phyloP scores from a whole-genome alignment of 2,329 filamentous ascomycete genomes.

The Aspergillus brasiliensis region DNA sequence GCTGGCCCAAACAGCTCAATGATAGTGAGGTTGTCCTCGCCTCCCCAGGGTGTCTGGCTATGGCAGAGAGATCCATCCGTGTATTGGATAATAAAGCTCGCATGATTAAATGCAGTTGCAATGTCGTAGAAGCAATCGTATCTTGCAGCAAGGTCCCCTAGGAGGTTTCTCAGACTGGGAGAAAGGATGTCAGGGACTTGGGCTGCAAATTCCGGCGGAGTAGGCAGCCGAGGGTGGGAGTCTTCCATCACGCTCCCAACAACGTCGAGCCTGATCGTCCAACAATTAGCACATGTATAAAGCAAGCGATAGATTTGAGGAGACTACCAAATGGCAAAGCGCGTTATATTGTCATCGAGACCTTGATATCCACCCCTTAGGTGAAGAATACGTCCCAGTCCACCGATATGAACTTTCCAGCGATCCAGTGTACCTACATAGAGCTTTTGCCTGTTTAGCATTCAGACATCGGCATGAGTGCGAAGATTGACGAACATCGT shows the following conservation, averaged over 20 bases:
- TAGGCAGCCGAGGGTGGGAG: neutral
- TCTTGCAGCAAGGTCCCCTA: neutral
- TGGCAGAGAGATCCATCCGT: neutral
- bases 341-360: slow-evolving; percentile 6
- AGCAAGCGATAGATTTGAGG: neutral
- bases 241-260: neutral
- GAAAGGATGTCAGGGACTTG: neutral
- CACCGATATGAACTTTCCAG: slow-evolving; percentile 24
- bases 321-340: neutral
- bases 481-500: neutral
- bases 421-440: slow-evolving; percentile 25
- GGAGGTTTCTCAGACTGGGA: neutral
- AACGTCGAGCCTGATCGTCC: neutral
- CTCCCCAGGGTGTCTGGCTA: neutral
- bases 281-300: neutral
- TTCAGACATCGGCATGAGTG: too few species aligned
- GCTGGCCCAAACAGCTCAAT: neutral
- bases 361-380: slow-evolving; percentile 21
- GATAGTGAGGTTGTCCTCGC: neutral
- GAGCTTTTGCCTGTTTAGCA: neutral
- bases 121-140: neutral
- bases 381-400: slow-evolving; percentile 21
- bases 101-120: neutral
- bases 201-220: neutral
- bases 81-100: neutral